These are phyloP conservation scores for Cytospora piceicola DNA, from an alignment of 2,329 filamentous ascomycete genomes.

Conservation along the genomic window DNA sequence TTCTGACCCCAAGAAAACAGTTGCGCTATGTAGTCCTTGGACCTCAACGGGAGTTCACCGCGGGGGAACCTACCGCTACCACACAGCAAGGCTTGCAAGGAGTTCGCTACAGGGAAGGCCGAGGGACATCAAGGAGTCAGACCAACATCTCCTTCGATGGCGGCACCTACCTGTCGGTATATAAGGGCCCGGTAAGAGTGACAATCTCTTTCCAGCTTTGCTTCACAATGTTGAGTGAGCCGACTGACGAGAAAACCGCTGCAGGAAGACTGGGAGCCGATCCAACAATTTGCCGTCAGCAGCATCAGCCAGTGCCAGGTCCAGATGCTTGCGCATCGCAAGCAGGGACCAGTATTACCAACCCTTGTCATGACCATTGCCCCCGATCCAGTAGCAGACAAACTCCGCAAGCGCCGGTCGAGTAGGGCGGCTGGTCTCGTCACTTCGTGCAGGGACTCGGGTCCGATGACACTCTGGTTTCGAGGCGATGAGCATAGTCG, in stretches of 20 bases:
- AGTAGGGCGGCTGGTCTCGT: slow-evolving; percentile 62
- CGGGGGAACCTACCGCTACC: slow-evolving; percentile 32
- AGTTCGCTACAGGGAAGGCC: slow-evolving; percentile 44
- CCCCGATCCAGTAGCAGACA: slow-evolving; percentile 56
- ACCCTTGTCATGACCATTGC: slow-evolving; percentile 62
- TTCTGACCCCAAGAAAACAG: slow-evolving; percentile 41
- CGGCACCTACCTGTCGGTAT: slow-evolving; percentile 55
- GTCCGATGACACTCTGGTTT: slow-evolving; percentile 58
- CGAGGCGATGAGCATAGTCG: slow-evolving; percentile 57
- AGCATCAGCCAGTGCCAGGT: slow-evolving; percentile 61
- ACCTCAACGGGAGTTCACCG: slow-evolving; percentile 44
- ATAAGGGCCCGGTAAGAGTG: slow-evolving; percentile 45
- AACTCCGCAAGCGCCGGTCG: slow-evolving; percentile 66
- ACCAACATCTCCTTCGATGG: slow-evolving; percentile 39
- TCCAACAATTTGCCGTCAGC: slow-evolving; percentile 57
- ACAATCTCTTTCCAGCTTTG: background rate
- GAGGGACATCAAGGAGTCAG: slow-evolving; percentile 39
- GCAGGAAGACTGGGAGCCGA: slow-evolving; percentile 58
- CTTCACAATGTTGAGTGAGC: background rate
- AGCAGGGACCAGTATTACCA: slow-evolving; percentile 62
- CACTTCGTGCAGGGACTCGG: slow-evolving; percentile 54
- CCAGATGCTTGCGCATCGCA: slow-evolving; percentile 63
- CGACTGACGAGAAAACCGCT: slow-evolving; percentile 30
- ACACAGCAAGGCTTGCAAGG: slow-evolving; percentile 49
- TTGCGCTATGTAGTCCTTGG: slow-evolving; percentile 64